A percentile compares a stretch with the other conserved stretches of the same genome.
phyloP scores from a whole-genome alignment of 768 basidiomycete genomes.

The Lanmaoa pseudosensibilis region DNA sequence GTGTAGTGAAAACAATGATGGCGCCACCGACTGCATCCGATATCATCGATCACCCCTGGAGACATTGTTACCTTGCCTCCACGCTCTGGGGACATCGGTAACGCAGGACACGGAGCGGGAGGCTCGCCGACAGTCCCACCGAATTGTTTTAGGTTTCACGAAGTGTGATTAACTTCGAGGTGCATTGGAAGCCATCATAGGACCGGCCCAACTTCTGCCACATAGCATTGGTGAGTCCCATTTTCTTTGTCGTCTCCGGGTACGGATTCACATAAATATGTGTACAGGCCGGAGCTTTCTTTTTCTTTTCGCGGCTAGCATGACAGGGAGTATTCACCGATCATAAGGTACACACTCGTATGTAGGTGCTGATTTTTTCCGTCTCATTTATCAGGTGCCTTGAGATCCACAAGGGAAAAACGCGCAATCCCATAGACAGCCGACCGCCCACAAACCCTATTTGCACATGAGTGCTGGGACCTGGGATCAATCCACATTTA shows the following conservation, averaged over 20 bases:
- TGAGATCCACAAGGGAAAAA: background rate
- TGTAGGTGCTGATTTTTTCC: background rate
- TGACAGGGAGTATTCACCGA: background rate
- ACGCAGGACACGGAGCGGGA: background rate
- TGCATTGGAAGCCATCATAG: background rate
- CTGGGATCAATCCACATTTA: background rate
- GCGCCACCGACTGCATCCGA: background rate
- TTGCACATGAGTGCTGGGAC: background rate
- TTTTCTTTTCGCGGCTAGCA: background rate
- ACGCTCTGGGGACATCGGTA: background rate
- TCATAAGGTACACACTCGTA: background rate
- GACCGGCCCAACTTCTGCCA: background rate
- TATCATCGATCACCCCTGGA: background rate
- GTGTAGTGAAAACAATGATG: background rate
- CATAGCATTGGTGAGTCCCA: background rate
- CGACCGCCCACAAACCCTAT: background rate
- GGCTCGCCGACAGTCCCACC: background rate
- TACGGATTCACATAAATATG: background rate
- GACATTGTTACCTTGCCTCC: background rate
- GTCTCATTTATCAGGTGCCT: background rate
- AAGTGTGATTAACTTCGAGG: background rate
- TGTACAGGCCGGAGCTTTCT: background rate
- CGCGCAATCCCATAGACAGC: background rate
- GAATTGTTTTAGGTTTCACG: background rate
- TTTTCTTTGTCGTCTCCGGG: background rate